Evolutionary conservation across 2,329 filamentous ascomycete species (phyloP).

Genomic region (Ascochyta rabiei): DNA sequence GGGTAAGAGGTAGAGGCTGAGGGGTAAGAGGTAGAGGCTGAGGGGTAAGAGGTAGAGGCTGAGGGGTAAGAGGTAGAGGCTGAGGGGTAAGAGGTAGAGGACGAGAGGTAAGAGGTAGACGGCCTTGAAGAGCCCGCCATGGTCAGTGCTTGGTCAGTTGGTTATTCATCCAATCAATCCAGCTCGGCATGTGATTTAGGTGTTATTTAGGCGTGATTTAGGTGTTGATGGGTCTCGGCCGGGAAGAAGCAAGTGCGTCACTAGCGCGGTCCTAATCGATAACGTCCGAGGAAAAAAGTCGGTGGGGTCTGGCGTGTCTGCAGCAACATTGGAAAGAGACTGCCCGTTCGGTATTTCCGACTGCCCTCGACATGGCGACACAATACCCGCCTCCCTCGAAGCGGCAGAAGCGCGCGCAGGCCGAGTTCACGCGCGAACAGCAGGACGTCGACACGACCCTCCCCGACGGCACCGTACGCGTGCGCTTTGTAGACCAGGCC

Average conservation of each 20-base stretch:
- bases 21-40: no score
- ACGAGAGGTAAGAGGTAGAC: slow-evolving; percentile 39
- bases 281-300: slow-evolving; percentile 20
- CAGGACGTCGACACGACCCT: slow-evolving; percentile 72
- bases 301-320: slow-evolving; percentile 10
- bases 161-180: no score
- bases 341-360: neutral
- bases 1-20: slow-evolving; percentile 43
- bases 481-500: slow-evolving; percentile 86
- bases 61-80: slow-evolving; percentile 44
- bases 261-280: slow-evolving; percentile 36
- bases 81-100: no score
- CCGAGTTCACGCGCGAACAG: slow-evolving; percentile 74
- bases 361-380: slow-evolving; percentile 69
- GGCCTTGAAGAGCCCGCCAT: slow-evolving; percentile 36
- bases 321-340: slow-evolving; percentile 5
- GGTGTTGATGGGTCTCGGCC: neutral
- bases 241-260: slow-evolving; percentile 23
- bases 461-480: slow-evolving; percentile 77
- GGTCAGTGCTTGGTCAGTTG: slow-evolving; percentile 29
- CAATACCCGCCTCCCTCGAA: slow-evolving; percentile 85
- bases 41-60: slow-evolving; percentile 40
- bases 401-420: slow-evolving; percentile 77
- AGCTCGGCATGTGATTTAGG: no score
- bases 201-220: no score